Percentiles rank a stretch among this genome's conserved stretches.
Evolutionary conservation across 257 asterid species (phyloP).

Genomic region (Anisodus acutangulus): DNA sequence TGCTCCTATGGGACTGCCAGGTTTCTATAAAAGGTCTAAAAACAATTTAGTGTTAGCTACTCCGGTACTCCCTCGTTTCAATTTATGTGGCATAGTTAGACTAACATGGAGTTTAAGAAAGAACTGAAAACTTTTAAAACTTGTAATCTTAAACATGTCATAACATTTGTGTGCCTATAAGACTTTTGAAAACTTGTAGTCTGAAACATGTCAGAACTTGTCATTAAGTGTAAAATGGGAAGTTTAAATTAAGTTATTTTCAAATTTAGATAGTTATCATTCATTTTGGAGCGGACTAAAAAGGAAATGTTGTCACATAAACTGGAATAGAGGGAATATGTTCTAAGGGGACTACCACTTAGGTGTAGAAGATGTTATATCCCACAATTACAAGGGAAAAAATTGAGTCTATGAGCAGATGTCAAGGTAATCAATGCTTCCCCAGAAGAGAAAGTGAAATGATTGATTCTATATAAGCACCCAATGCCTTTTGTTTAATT

Average conservation of each 20-base stretch:
- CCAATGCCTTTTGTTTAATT: slow-evolving; percentile 1
- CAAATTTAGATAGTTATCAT: background rate
- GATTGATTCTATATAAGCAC: background rate
- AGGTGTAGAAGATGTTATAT: slow-evolving; percentile 14
- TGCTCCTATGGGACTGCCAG: slow-evolving; percentile 13
- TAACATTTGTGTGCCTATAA: background rate
- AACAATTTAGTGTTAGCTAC: background rate
- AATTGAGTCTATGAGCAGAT: background rate
- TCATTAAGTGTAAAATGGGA: background rate
- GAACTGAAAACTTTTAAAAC: background rate
- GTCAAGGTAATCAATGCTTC: slow-evolving; percentile 14
- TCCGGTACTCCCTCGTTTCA: background rate
- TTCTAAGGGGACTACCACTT: background rate
- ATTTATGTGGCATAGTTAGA: background rate
- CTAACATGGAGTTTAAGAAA: background rate
- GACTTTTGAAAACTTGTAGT: background rate
- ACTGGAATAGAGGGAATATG: slow-evolving; percentile 11
- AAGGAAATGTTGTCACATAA: background rate
- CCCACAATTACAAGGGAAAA: background rate
- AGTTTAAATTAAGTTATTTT: background rate
- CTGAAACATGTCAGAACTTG: background rate
- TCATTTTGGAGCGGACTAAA: background rate
- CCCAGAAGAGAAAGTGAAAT: background rate
- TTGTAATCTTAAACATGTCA: background rate
- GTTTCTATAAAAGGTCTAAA: background rate